phyloP scores from a whole-genome alignment of 441 rosid species.

The Adansonia rubrostipa region DNA sequence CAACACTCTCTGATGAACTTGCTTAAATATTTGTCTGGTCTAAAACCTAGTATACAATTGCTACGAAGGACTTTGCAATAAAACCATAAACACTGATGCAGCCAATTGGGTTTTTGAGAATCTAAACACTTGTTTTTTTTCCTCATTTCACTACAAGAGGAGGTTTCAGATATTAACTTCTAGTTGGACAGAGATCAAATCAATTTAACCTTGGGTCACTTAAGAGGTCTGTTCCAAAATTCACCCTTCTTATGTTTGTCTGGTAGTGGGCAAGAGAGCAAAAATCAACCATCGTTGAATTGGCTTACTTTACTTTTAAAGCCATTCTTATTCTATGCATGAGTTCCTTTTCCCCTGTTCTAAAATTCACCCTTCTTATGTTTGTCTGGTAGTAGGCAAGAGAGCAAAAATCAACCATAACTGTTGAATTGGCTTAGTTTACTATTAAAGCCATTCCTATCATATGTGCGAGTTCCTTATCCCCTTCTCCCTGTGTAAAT shows the following conservation, averaged over 20 bases:
- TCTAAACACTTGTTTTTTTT: background rate
- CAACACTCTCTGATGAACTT: background rate
- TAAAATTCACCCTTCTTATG: background rate
- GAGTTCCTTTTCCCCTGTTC: background rate
- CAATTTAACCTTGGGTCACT: conserved; percentile 4
- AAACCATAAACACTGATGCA: background rate
- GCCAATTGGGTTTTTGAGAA: conserved; percentile 10
- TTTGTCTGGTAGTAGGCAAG: background rate
- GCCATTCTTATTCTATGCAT: background rate
- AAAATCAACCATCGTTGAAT: background rate
- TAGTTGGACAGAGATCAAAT: conserved; percentile 3
- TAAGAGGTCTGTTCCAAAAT: background rate
- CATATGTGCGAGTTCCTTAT: background rate
- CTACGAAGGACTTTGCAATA: background rate
- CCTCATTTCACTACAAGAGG: conserved; percentile 7
- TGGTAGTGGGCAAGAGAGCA: background rate
- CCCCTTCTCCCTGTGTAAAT: conserved; percentile 5
- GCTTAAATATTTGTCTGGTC: background rate
- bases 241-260: background rate
- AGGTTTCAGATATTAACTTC: background rate
- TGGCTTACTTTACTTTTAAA: background rate
- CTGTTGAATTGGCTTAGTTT: background rate
- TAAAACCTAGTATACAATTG: background rate
- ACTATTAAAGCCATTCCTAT: background rate
- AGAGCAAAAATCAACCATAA: background rate